These are phyloP conservation scores for Pichia ethanolica DNA, from an alignment of 805 yeast genomes.

Conservation along the genomic window DNA sequence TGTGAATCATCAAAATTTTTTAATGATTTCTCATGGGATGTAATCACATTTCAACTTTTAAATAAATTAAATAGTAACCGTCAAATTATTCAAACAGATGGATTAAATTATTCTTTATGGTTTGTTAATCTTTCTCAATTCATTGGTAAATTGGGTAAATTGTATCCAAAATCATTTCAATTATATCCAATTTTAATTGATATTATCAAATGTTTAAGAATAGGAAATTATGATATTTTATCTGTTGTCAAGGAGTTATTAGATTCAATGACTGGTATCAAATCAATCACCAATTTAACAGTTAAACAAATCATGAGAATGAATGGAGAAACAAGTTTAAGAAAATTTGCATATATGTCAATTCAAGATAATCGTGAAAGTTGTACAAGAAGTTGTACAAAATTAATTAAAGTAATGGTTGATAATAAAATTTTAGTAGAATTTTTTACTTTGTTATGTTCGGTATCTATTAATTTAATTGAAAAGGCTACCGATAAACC, in stretches of 20 bases:
- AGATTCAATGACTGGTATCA: conserved; percentile 72
- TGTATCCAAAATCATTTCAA: conserved; percentile 47
- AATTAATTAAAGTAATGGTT: conserved; percentile 40
- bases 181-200: conserved; percentile 53
- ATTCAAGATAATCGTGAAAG: conserved; percentile 53
- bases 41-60: conserved; percentile 63
- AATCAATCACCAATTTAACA: conserved; percentile 59
- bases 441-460: conserved; percentile 56
- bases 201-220: conserved; percentile 55
- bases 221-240: conserved; percentile 51
- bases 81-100: conserved; percentile 63
- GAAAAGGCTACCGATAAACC: conserved; percentile 31
- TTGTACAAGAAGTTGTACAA: conserved; percentile 39
- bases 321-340: conserved; percentile 56
- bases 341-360: conserved; percentile 44
- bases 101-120: conserved; percentile 79
- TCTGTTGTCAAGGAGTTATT: conserved; percentile 62
- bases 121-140: conserved; percentile 74
- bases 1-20: conserved; percentile 74
- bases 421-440: conserved; percentile 47
- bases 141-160: conserved; percentile 61
- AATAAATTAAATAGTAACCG: conserved; percentile 66
- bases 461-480: conserved; percentile 35
- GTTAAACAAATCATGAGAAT: conserved; percentile 55
- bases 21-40: conserved; percentile 79